phyloP scores from a whole-genome alignment of 768 basidiomycete genomes.

The Tylopilus intermedius region DNA sequence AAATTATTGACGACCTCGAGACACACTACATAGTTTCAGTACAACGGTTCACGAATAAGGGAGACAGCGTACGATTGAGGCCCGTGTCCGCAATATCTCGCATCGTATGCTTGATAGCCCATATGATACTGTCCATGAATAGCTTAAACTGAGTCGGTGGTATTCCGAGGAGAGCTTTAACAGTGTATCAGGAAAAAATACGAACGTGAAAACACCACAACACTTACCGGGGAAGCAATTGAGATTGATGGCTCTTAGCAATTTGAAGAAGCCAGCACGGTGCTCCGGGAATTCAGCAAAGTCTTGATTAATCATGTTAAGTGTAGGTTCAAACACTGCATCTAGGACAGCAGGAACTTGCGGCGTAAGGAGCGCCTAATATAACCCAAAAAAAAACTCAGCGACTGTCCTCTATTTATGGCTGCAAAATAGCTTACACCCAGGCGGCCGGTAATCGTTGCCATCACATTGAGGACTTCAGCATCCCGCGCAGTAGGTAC shows the following conservation, averaged over 20 bases:
- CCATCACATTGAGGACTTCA: slow-evolving; percentile 96
- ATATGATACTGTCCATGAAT: slow-evolving; percentile 96
- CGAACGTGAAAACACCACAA: not conserved
- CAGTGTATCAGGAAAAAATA: not conserved
- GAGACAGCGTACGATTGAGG: slow-evolving; percentile 51
- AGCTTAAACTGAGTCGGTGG: slow-evolving; percentile 94
- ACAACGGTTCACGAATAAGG: not conserved
- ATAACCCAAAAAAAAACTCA: slow-evolving; percentile 7
- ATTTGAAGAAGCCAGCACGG: slow-evolving; percentile 93
- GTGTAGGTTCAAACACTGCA: slow-evolving; percentile 93
- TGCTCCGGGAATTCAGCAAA: slow-evolving; percentile 99
- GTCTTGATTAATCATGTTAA: slow-evolving; percentile 99
- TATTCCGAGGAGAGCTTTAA: slow-evolving; percentile 66
- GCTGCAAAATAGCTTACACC: slow-evolving; percentile 54
- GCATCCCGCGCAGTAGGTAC: slow-evolving; percentile 92
- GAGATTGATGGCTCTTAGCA: slow-evolving; percentile 86
- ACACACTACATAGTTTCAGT: slow-evolving; percentile 53
- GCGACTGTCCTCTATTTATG: not conserved
- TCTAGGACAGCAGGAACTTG: slow-evolving; percentile 95
- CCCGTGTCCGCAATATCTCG: slow-evolving; percentile 94
- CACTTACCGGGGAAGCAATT: slow-evolving; percentile 92
- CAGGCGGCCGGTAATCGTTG: slow-evolving; percentile 83
- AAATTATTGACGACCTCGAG: slow-evolving; percentile 96
- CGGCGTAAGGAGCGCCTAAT: slow-evolving; percentile 76
- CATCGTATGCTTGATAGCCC: slow-evolving; percentile 99